phyloP scores from a whole-genome alignment of 1,284 basidiomycete species.

The Butyriboletus appendiculatus region DNA sequence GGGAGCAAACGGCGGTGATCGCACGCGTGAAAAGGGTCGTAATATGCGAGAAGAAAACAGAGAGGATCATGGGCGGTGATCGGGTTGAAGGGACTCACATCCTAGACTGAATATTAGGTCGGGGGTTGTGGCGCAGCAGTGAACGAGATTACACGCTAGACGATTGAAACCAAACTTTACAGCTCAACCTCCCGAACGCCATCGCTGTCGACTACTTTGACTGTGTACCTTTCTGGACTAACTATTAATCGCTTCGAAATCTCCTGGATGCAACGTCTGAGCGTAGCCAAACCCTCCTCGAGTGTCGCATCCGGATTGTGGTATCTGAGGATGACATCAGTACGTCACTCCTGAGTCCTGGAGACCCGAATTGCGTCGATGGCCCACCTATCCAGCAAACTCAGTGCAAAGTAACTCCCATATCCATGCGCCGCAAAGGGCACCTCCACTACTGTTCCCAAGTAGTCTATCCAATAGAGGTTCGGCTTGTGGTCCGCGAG shows the following conservation, averaged over 20 bases:
- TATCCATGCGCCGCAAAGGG: constrained; percentile 97
- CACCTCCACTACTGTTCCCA: constrained; percentile 87
- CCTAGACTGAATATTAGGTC: constrained; percentile 21
- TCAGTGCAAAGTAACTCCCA: constrained; percentile 89
- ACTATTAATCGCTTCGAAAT: constrained; percentile 86
- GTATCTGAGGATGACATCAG: constrained; percentile 50
- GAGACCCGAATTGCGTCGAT: background rate
- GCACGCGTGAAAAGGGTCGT: constrained; percentile 42
- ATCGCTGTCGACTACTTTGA: constrained; percentile 90
- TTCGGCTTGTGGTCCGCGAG: constrained; percentile 64
- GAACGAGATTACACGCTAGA: constrained; percentile 10
- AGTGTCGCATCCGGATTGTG: constrained; percentile 82
- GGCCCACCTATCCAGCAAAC: constrained; percentile 85
- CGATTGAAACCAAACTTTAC: constrained; percentile 31
- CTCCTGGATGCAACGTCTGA: constrained; percentile 88
- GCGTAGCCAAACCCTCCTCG: constrained; percentile 83
- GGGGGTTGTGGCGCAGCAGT: background rate
- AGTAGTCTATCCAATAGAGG: constrained; percentile 96
- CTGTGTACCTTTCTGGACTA: constrained; percentile 81
- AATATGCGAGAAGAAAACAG: constrained; percentile 51
- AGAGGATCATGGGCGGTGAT: constrained; percentile 58
- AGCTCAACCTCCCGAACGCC: constrained; percentile 81
- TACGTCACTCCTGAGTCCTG: background rate
- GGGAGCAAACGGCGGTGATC: constrained; percentile 20
- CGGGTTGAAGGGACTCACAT: constrained; percentile 40